These are phyloP conservation scores for Neoarthrinium moseri DNA, from an alignment of 2,329 filamentous ascomycete species.

Conservation along the genomic window DNA sequence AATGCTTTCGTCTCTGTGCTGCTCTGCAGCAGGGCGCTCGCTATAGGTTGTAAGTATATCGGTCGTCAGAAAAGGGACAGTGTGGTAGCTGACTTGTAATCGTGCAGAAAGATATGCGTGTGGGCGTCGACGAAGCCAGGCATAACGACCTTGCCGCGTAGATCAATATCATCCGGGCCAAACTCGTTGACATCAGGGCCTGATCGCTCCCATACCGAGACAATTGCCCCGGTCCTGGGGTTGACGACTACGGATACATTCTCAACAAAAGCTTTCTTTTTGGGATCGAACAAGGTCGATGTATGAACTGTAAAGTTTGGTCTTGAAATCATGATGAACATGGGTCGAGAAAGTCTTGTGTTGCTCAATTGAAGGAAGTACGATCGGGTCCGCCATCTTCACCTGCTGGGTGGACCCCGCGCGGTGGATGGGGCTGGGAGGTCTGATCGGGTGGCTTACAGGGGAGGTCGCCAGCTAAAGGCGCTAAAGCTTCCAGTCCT, in stretches of 20 bases:
- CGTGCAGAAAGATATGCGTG: conserved; percentile 56
- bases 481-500: no score
- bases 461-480: no score
- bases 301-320: conserved; percentile 38
- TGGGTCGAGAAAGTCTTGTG: no score
- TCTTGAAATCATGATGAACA: background rate
- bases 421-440: no score
- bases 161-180: conserved; percentile 37
- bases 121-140: conserved; percentile 55
- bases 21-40: conserved; percentile 37
- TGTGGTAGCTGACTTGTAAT: conserved; percentile 34
- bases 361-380: no score
- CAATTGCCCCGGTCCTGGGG: conserved; percentile 37
- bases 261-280: conserved; percentile 35
- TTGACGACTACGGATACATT: conserved; percentile 43
- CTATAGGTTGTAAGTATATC: conserved; percentile 15
- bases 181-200: background rate
- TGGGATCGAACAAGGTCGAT: conserved; percentile 45
- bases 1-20: conserved; percentile 58
- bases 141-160: conserved; percentile 50
- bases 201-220: conserved; percentile 27
- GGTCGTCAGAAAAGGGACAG: background rate
- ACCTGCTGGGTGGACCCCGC: no score
- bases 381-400: no score
- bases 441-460: no score